Conservation (phyloP, 2,329 filamentous ascomycete genomes). For the Stagonosporopsis tanaceti region DNA sequence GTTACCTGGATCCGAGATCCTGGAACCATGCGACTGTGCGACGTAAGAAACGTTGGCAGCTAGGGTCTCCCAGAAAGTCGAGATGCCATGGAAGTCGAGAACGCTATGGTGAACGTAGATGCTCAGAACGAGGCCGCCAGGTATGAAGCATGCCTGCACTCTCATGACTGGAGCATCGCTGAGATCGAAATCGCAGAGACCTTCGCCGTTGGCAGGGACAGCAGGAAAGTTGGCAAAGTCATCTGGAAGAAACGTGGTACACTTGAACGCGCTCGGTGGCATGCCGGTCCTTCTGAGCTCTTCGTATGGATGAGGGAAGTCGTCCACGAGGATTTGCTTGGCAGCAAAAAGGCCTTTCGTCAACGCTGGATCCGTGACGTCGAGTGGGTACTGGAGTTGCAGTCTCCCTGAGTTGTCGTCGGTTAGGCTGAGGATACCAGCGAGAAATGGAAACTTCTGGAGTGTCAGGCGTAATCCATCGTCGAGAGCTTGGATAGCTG, state of each 20-base stretch:
- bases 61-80: constrained; percentile 37
- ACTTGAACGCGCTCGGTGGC: constrained; percentile 43
- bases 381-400: constrained; percentile 34
- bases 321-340: constrained; percentile 30
- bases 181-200: constrained; percentile 35
- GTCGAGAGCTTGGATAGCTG: constrained; percentile 36
- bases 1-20: constrained; percentile 23
- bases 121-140: constrained; percentile 46
- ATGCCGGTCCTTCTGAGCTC: constrained; percentile 42
- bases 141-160: constrained; percentile 46
- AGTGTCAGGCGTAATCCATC: constrained; percentile 37
- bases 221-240: constrained; percentile 38
- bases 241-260: constrained; percentile 41
- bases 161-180: constrained; percentile 41
- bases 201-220: constrained; percentile 39
- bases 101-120: constrained; percentile 46
- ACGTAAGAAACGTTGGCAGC: constrained; percentile 35
- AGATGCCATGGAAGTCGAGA: constrained; percentile 43
- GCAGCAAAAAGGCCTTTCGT: constrained; percentile 28
- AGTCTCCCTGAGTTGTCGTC: constrained; percentile 36
- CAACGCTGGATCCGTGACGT: constrained; percentile 28
- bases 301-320: constrained; percentile 38
- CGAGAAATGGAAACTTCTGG: constrained; percentile 40
- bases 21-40: constrained; percentile 24
- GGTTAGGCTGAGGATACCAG: constrained; percentile 39